Evolutionary conservation across 768 basidiomycete species (phyloP).

Genomic region (Lentinus tigrinus): DNA sequence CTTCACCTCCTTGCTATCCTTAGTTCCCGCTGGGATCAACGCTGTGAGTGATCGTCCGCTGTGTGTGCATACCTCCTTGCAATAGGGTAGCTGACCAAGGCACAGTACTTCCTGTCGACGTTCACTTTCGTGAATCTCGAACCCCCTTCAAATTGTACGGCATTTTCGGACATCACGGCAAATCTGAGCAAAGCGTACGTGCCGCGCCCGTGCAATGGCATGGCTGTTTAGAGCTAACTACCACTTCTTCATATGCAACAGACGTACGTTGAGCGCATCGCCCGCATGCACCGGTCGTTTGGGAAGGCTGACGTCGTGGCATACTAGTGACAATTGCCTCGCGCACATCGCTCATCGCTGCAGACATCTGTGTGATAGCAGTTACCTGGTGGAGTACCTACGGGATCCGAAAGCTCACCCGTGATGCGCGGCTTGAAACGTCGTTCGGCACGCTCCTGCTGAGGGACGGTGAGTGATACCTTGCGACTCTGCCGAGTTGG

Average conservation of each 20-base stretch:
- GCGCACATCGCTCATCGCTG: constrained; percentile 4
- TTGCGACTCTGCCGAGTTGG: background rate
- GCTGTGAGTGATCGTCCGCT: background rate
- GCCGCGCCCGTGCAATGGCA: background rate
- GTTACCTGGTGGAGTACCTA: constrained; percentile 9
- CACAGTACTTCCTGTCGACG: constrained; percentile 8
- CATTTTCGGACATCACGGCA: constrained; percentile 5
- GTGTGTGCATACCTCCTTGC: too few relatives aligned
- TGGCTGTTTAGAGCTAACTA: too few relatives aligned
- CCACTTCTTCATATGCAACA: too few relatives aligned
- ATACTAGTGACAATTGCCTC: constrained; percentile 10
- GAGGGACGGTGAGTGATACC: background rate
- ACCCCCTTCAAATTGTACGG: constrained; percentile 4
- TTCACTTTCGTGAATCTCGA: constrained; percentile 1
- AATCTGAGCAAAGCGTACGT: constrained; percentile 3
- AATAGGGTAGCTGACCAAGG: background rate
- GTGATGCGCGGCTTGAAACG: background rate
- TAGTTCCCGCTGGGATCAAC: constrained; percentile 4
- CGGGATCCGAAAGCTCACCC: constrained; percentile 2
- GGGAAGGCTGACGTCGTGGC: too few relatives aligned
- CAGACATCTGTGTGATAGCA: background rate
- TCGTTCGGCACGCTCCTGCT: constrained; percentile 9
- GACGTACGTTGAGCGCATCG: too few relatives aligned
- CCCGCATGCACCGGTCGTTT: too few relatives aligned
- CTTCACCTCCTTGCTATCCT: background rate